phyloP scores from a whole-genome alignment of 176 grass and related monocot species.

The Typha latifolia region DNA sequence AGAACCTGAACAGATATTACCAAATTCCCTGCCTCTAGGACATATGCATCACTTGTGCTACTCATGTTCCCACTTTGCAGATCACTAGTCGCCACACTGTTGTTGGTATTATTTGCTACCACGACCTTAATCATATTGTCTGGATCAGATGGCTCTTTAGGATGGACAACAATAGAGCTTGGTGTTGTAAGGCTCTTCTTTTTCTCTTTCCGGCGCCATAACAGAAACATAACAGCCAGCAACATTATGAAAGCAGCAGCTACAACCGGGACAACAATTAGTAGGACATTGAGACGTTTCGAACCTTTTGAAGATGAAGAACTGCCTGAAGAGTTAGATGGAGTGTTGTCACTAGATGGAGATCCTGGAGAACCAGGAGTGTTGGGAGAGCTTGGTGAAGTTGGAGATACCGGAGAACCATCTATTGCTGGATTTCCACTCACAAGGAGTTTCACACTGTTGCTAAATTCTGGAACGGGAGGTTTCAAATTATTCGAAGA shows the following conservation, averaged over 20 bases:
- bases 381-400: neutral
- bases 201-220: conserved; percentile 25
- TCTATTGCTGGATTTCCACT: conserved; percentile 30
- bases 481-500: conserved; percentile 54
- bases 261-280: conserved; percentile 34
- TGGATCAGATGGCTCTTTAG: conserved; percentile 30
- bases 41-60: conserved; percentile 21
- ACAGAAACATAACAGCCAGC: conserved; percentile 12
- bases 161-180: conserved; percentile 47
- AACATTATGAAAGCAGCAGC: conserved; percentile 14
- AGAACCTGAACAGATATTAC: conserved; percentile 71
- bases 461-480: conserved; percentile 43
- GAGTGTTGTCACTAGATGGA: neutral
- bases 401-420: conserved; percentile 8
- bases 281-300: conserved; percentile 14
- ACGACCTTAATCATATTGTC: conserved; percentile 62
- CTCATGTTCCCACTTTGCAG: conserved; percentile 28
- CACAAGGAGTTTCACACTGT: conserved; percentile 27
- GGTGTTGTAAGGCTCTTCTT: conserved; percentile 7
- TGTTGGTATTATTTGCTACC: conserved; percentile 27
- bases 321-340: neutral
- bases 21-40: conserved; percentile 50
- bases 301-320: conserved; percentile 6
- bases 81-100: conserved; percentile 18
- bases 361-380: neutral